Base-by-base conservation (phyloP, 2,329 filamentous ascomycete genomes). In the Trichoderma asperellum region DNA sequence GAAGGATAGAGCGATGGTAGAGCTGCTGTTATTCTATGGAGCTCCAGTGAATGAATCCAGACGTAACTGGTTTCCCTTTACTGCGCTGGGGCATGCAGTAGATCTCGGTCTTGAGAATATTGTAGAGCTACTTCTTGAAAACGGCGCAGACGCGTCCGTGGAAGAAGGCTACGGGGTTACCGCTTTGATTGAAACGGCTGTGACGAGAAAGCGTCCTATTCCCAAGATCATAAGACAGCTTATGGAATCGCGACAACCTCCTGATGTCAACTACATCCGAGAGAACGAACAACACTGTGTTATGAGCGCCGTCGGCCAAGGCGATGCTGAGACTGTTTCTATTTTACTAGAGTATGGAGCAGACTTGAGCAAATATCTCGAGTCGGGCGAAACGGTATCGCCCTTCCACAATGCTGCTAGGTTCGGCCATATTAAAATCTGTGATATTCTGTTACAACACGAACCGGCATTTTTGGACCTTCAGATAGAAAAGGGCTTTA, bases 111-210 rank as follows among this genome's bases (percentile, higher is more conserved):
- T 69, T 18, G 64, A 71, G 24, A 37, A 68, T 35, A 70, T 74
- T 24, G 70, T 75, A 16, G 55, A 70, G 14, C 53, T 75, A 6
- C 71, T 76, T 8, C 67, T 76, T 2, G 64, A 70, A 2, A 61
- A 74, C 21, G 73, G 75, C 0, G 75, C 74, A 10, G 75, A 76
- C 40, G 71, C 75, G 2, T 75, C 73, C 0, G 53, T 70, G 1
- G 73, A 76, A 40, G 74, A 76, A 55, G 75, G 70, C 2, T 70
- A 71, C 14, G 69, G 67, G 1, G 32, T 70, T 7, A 37, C 49
- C 1, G 71, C 74, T 4, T 68, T 72, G 1, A 67, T 75, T 0
- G 58, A 64, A 14, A 56, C 68, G 14, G 72, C 73, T 14, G 49
- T 74, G 47, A 35, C 49, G 35, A 68, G 47, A 5, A 34, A 40